Conservation (phyloP, 768 basidiomycete species). For the Harrya chromipes region DNA sequence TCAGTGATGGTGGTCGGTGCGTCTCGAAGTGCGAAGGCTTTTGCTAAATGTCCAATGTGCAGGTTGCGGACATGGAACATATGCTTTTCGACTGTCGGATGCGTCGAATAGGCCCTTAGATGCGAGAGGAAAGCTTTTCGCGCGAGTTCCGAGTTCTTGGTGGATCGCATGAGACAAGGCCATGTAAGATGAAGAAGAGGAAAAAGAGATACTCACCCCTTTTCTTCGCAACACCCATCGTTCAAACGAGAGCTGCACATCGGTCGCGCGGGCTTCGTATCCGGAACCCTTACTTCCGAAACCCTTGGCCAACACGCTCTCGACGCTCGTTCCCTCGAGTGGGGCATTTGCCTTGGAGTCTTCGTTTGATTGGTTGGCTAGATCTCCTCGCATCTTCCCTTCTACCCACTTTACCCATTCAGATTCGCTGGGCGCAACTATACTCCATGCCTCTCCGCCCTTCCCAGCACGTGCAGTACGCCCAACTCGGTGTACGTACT, state of each 20-base stretch:
- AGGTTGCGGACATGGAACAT: slow-evolving; percentile 95
- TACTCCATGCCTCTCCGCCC: slow-evolving; percentile 94
- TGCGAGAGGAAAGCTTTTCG: slow-evolving; percentile 88
- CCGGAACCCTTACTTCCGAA: slow-evolving; percentile 83
- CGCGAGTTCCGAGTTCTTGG: slow-evolving; percentile 72
- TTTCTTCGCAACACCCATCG: slow-evolving; percentile 80
- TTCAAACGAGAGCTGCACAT: slow-evolving; percentile 94
- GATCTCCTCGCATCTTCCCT: slow-evolving; percentile 66
- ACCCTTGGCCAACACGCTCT: slow-evolving; percentile 70
- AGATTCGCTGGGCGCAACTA: slow-evolving; percentile 82
- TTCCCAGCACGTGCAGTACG: slow-evolving; percentile 95
- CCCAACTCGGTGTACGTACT: slow-evolving; percentile 96
- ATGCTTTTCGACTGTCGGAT: slow-evolving; percentile 91
- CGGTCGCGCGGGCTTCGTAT: slow-evolving; percentile 87
- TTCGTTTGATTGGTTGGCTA: slow-evolving; percentile 23
- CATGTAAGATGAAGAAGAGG: background rate
- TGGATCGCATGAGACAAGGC: background rate
- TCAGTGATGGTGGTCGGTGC: slow-evolving; percentile 52
- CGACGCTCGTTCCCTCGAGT: slow-evolving; percentile 60
- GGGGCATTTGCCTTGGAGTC: slow-evolving; percentile 40
- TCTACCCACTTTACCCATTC: slow-evolving; percentile 93
- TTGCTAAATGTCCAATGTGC: slow-evolving; percentile 92
- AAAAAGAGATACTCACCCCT: slow-evolving; percentile 48
- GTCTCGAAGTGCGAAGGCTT: slow-evolving; percentile 87
- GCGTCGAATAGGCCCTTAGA: slow-evolving; percentile 95